These are phyloP conservation scores for Blastomyces percursus DNA, from an alignment of 2,329 filamentous ascomycete species.

Conservation along the genomic window DNA sequence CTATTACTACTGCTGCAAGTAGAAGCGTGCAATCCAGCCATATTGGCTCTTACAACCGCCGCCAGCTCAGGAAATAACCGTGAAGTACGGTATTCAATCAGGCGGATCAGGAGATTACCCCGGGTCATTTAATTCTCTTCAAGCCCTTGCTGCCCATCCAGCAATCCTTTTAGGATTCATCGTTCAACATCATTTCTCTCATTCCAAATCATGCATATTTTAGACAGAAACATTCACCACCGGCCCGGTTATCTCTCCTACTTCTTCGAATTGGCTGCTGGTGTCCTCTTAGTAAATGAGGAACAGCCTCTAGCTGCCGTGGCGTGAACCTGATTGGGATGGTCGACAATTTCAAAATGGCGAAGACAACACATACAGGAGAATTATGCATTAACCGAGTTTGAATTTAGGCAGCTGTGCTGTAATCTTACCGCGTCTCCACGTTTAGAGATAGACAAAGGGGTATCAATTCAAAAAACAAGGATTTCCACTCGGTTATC, in stretches of 20 bases:
- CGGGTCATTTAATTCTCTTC: background rate
- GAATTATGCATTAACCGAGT: background rate
- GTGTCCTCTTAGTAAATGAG: background rate
- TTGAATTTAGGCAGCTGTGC: background rate
- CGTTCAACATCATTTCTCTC: background rate
- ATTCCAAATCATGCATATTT: background rate
- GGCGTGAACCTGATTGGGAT: background rate
- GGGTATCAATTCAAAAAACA: constrained; percentile 42
- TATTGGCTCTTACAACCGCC: background rate
- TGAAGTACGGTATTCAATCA: background rate
- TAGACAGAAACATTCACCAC: background rate
- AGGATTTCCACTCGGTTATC: constrained; percentile 41
- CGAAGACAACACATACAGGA: background rate
- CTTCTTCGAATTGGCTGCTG: background rate
- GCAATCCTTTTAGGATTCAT: too few relatives aligned
- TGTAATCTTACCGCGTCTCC: background rate
- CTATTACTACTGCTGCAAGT: background rate
- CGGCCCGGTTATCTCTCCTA: background rate
- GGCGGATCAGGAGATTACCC: background rate
- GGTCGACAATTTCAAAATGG: background rate
- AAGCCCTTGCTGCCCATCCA: background rate
- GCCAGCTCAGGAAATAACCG: background rate
- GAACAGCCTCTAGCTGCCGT: background rate
- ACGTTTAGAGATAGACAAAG: background rate
- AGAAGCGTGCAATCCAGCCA: background rate